Percentiles rank a stretch among this genome's conserved stretches.
These are phyloP conservation scores for Brasilioporus rufonigricans DNA, from an alignment of 768 basidiomycete species.

Conservation along the genomic window DNA sequence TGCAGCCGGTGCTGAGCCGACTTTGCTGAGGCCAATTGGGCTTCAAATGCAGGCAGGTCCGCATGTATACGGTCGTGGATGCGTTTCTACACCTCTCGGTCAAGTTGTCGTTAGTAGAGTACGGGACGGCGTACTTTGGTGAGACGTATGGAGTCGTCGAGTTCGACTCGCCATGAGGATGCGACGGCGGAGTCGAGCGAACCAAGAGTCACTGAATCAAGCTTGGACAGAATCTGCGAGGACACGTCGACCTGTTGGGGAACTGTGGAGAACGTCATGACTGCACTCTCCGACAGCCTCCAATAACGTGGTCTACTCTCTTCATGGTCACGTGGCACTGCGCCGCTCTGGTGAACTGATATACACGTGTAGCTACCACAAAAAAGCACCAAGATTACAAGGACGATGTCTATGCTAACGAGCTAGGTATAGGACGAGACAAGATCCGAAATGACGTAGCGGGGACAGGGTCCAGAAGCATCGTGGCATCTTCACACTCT, in stretches of 20 bases:
- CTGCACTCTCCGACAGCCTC: background rate
- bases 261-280: conserved; percentile 70
- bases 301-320: background rate
- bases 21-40: conserved; percentile 59
- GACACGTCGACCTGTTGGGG: conserved; percentile 73
- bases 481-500: conserved; percentile 1
- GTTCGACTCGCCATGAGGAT: conserved; percentile 66
- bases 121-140: conserved; percentile 56
- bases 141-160: conserved; percentile 65
- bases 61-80: conserved; percentile 72
- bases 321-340: conserved; percentile 18
- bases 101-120: background rate
- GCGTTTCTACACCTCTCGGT: conserved; percentile 43
- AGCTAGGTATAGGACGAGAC: conserved; percentile 22
- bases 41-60: conserved; percentile 61
- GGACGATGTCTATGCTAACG: conserved; percentile 27
- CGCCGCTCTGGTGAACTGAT: conserved; percentile 4
- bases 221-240: conserved; percentile 65
- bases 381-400: conserved; percentile 27
- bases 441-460: background rate
- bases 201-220: conserved; percentile 59
- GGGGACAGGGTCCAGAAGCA: background rate
- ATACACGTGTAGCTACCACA: conserved; percentile 16
- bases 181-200: conserved; percentile 60
- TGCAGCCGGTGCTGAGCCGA: conserved; percentile 60